Conservation (phyloP, 2,329 filamentous ascomycete species). For the Ascochyta pisi region DNA sequence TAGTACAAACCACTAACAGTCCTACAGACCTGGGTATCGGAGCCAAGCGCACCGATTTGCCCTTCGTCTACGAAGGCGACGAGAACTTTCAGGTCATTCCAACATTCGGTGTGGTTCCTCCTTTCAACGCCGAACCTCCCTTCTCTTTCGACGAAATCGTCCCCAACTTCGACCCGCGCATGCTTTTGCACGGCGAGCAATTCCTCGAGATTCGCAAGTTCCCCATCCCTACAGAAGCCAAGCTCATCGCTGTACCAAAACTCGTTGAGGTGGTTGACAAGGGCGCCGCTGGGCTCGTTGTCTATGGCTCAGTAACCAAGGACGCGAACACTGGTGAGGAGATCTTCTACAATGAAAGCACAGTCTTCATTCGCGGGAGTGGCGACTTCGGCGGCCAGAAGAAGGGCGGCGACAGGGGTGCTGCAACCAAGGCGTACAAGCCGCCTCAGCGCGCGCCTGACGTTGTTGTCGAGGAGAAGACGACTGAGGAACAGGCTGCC, state of each 20-base stretch:
- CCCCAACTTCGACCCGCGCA: constrained; percentile 97
- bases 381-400: constrained; percentile 88
- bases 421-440: constrained; percentile 79
- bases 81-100: constrained; percentile 94
- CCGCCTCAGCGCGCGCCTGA: constrained; percentile 81
- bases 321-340: constrained; percentile 86
- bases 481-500: constrained; percentile 88
- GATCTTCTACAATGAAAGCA: constrained; percentile 95
- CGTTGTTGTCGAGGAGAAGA: constrained; percentile 82
- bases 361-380: constrained; percentile 88
- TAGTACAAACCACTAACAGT: constrained; percentile 25
- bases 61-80: constrained; percentile 86
- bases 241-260: constrained; percentile 75
- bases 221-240: constrained; percentile 85
- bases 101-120: constrained; percentile 96
- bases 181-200: constrained; percentile 98
- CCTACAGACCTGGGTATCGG: constrained; percentile 78
- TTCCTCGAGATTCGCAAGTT: constrained; percentile 94
- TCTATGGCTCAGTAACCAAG: constrained; percentile 80
- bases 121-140: constrained; percentile 80
- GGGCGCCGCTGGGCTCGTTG: constrained; percentile 84
- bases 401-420: constrained; percentile 79
- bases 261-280: constrained; percentile 97
- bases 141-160: constrained; percentile 84
- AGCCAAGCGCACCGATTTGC: constrained; percentile 86